Percentiles rank a stretch among this genome's conserved stretches.
Conservation (phyloP, 2,329 filamentous ascomycete genomes). For the Nothophaeocryptopus gaeumannii region DNA sequence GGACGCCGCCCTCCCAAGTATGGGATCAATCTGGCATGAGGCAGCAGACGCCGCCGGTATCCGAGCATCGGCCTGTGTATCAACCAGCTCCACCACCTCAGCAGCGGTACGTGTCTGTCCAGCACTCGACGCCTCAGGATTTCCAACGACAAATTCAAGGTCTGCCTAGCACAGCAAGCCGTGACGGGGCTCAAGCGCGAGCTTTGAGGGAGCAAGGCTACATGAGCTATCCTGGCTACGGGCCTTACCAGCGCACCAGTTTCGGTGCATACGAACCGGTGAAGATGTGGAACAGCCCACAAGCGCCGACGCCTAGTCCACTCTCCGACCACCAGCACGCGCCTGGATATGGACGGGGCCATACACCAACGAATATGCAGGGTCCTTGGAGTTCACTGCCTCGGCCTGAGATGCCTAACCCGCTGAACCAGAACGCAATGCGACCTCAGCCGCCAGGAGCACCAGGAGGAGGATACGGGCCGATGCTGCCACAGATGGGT, state of each 20-base stretch:
- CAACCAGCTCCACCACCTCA: slow-evolving; percentile 12
- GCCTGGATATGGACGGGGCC: slow-evolving; percentile 23
- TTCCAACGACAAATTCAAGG: slow-evolving; percentile 38
- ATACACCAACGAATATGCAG: slow-evolving; percentile 17
- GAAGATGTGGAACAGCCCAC: slow-evolving; percentile 31
- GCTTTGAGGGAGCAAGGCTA: slow-evolving; percentile 35
- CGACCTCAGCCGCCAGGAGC: slow-evolving; percentile 12
- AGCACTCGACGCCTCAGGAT: slow-evolving; percentile 43
- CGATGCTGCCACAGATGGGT: slow-evolving; percentile 33
- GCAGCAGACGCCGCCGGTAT: slow-evolving; percentile 20
- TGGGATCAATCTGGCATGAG: slow-evolving; percentile 27
- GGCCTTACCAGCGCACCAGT: slow-evolving; percentile 23
- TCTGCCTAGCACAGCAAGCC: slow-evolving; percentile 32
- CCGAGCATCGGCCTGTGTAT: slow-evolving; percentile 17
- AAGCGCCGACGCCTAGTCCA: slow-evolving; percentile 34
- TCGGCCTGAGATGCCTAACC: slow-evolving; percentile 15
- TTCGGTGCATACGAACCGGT: slow-evolving; percentile 28
- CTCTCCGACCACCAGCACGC: slow-evolving; percentile 30
- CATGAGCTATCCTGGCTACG: slow-evolving; percentile 17
- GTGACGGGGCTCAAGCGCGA: slow-evolving; percentile 35
- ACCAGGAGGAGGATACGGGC: slow-evolving; percentile 23
- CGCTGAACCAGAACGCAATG: slow-evolving; percentile 6
- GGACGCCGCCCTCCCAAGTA: slow-evolving; percentile 37
- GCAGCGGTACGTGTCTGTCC: slow-evolving; percentile 18
- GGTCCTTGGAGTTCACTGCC: slow-evolving; percentile 22